Evolutionary conservation across 805 yeast genomes (phyloP).

Genomic region (Candida sakaeoensis): DNA sequence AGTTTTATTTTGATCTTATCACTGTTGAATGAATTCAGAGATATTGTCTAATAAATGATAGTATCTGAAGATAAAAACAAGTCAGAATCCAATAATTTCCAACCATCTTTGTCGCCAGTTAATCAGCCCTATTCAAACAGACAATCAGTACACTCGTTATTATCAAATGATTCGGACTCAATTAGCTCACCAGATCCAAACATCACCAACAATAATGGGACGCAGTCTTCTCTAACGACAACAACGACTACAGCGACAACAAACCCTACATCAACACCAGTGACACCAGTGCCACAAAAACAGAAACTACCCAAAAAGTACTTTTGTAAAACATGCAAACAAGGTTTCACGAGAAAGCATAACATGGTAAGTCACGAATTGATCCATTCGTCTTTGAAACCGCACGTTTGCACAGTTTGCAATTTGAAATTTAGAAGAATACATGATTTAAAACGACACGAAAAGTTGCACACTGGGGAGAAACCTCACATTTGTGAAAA

Average conservation of each 20-base stretch:
- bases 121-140: not conserved
- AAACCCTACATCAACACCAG: slow-evolving; percentile 1
- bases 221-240: not conserved
- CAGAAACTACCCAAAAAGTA: slow-evolving; percentile 28
- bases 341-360: slow-evolving; percentile 67
- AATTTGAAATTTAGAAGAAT: slow-evolving; percentile 60
- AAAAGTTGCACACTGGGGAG: slow-evolving; percentile 72
- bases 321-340: slow-evolving; percentile 57
- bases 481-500: slow-evolving; percentile 59
- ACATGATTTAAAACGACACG: slow-evolving; percentile 75
- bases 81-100: not conserved
- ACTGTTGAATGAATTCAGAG: not conserved
- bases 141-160: not conserved
- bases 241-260: not conserved
- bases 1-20: no score
- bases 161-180: not conserved
- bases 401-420: slow-evolving; percentile 62
- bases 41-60: not conserved
- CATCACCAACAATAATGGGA: not conserved
- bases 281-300: slow-evolving; percentile 1
- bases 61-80: not conserved
- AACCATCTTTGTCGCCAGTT: slow-evolving; percentile 1
- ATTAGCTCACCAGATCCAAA: not conserved
- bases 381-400: slow-evolving; percentile 63
- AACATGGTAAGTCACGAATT: slow-evolving; percentile 69